Evolutionary conservation across 768 basidiomycete genomes (phyloP).

Genomic region (Leccinum obscurum): DNA sequence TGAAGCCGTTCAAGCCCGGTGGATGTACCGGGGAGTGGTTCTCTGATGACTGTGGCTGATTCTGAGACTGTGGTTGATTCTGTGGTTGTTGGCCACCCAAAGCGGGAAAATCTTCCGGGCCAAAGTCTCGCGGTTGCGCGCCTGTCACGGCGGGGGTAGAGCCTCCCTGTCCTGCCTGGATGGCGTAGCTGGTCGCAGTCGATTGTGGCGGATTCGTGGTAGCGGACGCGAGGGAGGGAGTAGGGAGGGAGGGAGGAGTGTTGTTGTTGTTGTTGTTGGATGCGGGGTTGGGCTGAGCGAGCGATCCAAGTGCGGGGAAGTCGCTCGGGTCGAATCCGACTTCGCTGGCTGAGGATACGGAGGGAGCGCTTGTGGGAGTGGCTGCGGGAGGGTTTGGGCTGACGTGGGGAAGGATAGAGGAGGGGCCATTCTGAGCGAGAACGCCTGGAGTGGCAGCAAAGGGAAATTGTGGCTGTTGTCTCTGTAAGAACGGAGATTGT

Average conservation of each 20-base stretch:
- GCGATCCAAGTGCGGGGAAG: constrained; percentile 81
- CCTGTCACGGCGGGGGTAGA: constrained; percentile 14
- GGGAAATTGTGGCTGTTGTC: constrained; percentile 55
- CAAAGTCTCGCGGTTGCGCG: constrained; percentile 46
- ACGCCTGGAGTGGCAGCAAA: constrained; percentile 49
- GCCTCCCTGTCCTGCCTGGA: constrained; percentile 65
- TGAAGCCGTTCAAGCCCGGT: constrained; percentile 76
- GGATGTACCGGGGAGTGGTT: constrained; percentile 48
- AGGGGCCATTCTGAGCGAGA: constrained; percentile 56
- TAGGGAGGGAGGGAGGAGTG: constrained; percentile 28
- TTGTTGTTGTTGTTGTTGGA: constrained; percentile 39
- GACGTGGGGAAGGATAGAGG: constrained; percentile 58
- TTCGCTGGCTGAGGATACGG: constrained; percentile 67
- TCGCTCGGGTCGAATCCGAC: constrained; percentile 84
- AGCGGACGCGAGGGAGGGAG: constrained; percentile 25
- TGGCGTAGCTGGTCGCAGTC: constrained; percentile 72
- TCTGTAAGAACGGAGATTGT: constrained; percentile 64
- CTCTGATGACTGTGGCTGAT: constrained; percentile 34
- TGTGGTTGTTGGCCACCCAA: constrained; percentile 43
- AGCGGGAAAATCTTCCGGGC: constrained; percentile 89
- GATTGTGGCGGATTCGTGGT: constrained; percentile 31
- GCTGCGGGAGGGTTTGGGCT: constrained; percentile 44
- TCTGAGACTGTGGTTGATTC: constrained; percentile 29
- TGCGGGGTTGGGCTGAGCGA: constrained; percentile 45
- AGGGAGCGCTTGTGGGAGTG: constrained; percentile 49